phyloP scores from a whole-genome alignment of 2,329 filamentous ascomycete species.

The Penicillium oxalicum region DNA sequence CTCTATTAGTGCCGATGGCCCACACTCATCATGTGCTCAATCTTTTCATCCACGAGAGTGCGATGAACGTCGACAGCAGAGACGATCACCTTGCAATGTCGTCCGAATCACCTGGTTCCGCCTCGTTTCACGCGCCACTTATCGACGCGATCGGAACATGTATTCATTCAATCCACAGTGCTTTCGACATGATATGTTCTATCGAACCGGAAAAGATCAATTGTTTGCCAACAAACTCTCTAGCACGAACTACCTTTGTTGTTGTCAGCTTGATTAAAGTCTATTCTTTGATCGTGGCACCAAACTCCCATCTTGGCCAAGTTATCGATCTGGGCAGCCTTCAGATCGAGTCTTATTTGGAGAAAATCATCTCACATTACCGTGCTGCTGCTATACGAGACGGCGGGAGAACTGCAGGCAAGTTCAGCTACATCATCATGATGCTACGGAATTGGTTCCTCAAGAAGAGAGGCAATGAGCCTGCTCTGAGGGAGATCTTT shows the following conservation, averaged over 20 bases:
- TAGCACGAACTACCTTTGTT: constrained; percentile 66
- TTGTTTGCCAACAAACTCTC: constrained; percentile 63
- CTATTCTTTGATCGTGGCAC: constrained; percentile 60
- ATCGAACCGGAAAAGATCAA: constrained; percentile 57
- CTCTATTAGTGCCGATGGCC: constrained; percentile 50
- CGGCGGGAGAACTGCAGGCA: constrained; percentile 59
- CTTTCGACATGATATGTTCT: constrained; percentile 59
- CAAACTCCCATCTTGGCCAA: constrained; percentile 61
- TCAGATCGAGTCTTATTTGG: constrained; percentile 60
- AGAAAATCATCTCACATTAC: constrained; percentile 64
- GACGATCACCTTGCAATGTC: constrained; percentile 36
- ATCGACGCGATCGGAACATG: constrained; percentile 63
- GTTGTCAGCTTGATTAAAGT: constrained; percentile 69
- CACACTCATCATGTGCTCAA: constrained; percentile 61
- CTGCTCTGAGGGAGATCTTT: constrained; percentile 22
- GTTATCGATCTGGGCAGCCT: constrained; percentile 64
- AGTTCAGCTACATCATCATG: constrained; percentile 64
- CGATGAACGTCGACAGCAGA: constrained; percentile 60
- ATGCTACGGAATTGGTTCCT: constrained; percentile 67
- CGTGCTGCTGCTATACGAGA: constrained; percentile 57
- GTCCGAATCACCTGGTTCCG: constrained; percentile 17
- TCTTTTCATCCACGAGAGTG: constrained; percentile 71
- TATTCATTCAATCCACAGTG: constrained; percentile 59
- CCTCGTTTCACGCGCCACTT: constrained; percentile 51
- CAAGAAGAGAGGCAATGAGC: constrained; percentile 41